Conservation (phyloP, 352 stramenopile genomes). For the Bremia lactucae region DNA sequence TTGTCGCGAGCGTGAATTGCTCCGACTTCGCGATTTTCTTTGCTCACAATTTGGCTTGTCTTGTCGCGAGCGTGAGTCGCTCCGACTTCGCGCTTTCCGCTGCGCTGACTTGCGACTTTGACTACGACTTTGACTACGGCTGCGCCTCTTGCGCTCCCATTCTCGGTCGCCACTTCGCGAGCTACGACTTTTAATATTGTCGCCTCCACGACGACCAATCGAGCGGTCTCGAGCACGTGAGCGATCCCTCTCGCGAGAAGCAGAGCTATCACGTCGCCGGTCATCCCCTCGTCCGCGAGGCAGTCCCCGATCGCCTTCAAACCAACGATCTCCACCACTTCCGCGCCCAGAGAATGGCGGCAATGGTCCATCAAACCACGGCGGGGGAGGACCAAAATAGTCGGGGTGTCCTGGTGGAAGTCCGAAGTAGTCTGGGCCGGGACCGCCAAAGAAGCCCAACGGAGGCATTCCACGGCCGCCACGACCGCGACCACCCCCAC, state of each 20-base stretch:
- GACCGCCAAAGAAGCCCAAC: conserved; percentile 58
- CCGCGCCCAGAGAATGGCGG: conserved; percentile 39
- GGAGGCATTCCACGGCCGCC: conserved; percentile 35
- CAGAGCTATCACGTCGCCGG: conserved; percentile 29
- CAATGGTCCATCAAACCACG: conserved; percentile 57
- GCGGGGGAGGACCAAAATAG: conserved; percentile 59
- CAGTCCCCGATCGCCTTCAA: conserved; percentile 27
- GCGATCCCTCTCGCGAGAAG: conserved; percentile 20
- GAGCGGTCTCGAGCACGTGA: conserved; percentile 18
- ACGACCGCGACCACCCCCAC: conserved; percentile 29
- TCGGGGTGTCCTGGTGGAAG: conserved; percentile 60
- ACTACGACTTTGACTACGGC: conserved; percentile 32
- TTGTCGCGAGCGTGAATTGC: conserved; percentile 30
- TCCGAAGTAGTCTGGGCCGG: conserved; percentile 64
- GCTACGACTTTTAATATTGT: conserved; percentile 20
- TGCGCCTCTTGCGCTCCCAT: conserved; percentile 22
- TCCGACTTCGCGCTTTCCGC: conserved; percentile 40
- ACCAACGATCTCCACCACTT: conserved; percentile 32
- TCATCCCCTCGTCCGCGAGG: conserved; percentile 32
- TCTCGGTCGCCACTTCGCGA: conserved; percentile 24
- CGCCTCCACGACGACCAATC: conserved; percentile 15
- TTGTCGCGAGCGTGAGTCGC: conserved; percentile 28
- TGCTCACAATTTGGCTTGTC: no score
- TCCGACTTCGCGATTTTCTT: conserved; percentile 58
- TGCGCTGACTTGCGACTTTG: conserved; percentile 23